Percentiles rank a stretch among this genome's conserved stretches.
These are phyloP conservation scores for Sanguinoderma infundibulare DNA, from an alignment of 1,284 basidiomycete species.

Conservation along the genomic window DNA sequence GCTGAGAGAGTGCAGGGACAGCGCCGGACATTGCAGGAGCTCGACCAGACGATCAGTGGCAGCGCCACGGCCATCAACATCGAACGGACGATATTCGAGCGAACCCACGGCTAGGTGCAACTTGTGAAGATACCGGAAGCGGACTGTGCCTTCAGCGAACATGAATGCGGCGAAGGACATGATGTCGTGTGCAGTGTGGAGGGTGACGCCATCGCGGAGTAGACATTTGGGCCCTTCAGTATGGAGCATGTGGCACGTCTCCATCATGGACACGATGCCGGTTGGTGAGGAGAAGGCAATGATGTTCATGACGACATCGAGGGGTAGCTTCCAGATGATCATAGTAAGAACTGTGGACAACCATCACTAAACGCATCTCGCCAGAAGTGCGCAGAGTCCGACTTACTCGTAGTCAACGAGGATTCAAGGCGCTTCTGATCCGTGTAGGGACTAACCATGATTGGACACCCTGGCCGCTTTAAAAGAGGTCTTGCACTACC, in stretches of 20 bases:
- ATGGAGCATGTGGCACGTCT: slow-evolving; percentile 2
- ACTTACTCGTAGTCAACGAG: neutral
- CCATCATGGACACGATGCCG: neutral
- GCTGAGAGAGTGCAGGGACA: neutral
- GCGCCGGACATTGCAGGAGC: neutral
- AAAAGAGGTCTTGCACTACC: neutral
- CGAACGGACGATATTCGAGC: neutral
- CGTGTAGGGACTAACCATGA: neutral
- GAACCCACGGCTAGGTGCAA: neutral
- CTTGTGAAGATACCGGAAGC: neutral
- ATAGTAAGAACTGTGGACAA: neutral
- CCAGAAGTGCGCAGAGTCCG: neutral
- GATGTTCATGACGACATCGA: neutral
- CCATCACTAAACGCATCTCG: neutral
- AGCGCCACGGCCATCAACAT: neutral
- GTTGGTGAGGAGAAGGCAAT: neutral
- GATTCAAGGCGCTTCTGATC: neutral
- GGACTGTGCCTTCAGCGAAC: neutral
- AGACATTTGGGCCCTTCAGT: slow-evolving; percentile 1
- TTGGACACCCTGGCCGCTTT: neutral
- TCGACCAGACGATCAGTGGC: neutral
- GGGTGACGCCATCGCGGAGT: slow-evolving; percentile 2
- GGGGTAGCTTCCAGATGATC: neutral
- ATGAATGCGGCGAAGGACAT: slow-evolving; percentile 1
- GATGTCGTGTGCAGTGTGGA: neutral